Percentiles rank a stretch among this genome's conserved stretches.
Evolutionary conservation across 306 rosid genomes (phyloP).

Genomic region (Hippophae rhamnoides): DNA sequence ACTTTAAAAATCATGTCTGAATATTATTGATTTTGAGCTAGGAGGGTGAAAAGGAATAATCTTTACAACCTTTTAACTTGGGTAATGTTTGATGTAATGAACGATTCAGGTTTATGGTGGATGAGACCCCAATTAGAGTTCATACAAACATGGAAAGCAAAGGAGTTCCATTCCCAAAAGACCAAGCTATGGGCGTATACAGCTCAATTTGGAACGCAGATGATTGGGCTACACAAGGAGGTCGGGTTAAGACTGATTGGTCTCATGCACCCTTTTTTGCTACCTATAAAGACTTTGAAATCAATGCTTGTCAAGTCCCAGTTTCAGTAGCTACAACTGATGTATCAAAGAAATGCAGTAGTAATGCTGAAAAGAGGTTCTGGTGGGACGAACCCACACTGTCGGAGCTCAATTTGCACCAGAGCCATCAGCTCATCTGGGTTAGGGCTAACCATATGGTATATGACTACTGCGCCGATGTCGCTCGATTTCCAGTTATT

Average conservation of each 20-base stretch:
- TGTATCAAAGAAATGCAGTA: conserved; percentile 39
- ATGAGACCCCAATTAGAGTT: conserved; percentile 76
- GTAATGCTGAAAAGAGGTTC: conserved; percentile 46
- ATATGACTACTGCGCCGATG: conserved; percentile 76
- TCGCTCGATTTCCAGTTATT: conserved; percentile 49
- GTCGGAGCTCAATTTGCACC: conserved; percentile 60
- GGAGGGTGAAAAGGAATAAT: background rate
- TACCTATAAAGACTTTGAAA: conserved; percentile 55
- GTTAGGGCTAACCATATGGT: conserved; percentile 83
- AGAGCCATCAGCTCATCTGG: conserved; percentile 88
- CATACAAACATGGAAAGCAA: conserved; percentile 72
- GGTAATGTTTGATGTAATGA: background rate
- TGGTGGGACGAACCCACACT: conserved; percentile 86
- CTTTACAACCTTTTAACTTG: background rate
- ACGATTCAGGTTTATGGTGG: conserved; percentile 51
- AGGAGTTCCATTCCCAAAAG: conserved; percentile 69
- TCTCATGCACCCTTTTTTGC: conserved; percentile 77
- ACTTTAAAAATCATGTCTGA: no score
- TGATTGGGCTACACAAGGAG: conserved; percentile 99
- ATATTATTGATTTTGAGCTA: no score
- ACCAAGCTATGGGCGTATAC: conserved; percentile 89
- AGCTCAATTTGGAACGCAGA: conserved; percentile 97
- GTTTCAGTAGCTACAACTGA: conserved; percentile 24
- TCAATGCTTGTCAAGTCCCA: conserved; percentile 54
- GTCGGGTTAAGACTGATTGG: conserved; percentile 91